A percentile compares a stretch with the other conserved stretches of the same genome.
These are phyloP conservation scores for Phaffia australis DNA, from an alignment of 768 basidiomycete genomes.

Conservation along the genomic window DNA sequence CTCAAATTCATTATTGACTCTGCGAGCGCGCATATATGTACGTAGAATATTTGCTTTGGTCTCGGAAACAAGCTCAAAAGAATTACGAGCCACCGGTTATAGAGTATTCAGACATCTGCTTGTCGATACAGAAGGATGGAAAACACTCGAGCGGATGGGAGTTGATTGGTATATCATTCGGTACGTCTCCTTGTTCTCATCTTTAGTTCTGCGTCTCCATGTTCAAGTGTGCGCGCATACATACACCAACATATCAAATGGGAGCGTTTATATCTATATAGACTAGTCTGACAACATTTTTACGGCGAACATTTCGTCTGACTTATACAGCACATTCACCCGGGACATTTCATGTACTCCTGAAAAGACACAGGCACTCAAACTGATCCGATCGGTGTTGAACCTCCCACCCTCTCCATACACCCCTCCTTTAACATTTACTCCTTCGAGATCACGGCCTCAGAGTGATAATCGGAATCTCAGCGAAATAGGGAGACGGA, in stretches of 20 bases:
- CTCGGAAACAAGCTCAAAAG: slow-evolving; percentile 40
- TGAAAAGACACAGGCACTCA: slow-evolving; percentile 87
- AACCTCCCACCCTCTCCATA: slow-evolving; percentile 39
- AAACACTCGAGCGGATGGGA: slow-evolving; percentile 7
- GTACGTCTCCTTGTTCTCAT: slow-evolving; percentile 42
- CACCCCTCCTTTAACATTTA: slow-evolving; percentile 32
- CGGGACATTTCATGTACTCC: slow-evolving; percentile 70
- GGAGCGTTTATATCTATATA: slow-evolving; percentile 16
- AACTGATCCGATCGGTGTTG: slow-evolving; percentile 71
- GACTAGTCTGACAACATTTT: slow-evolving; percentile 2
- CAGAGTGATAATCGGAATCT: slow-evolving; percentile 45
- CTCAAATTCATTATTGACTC: background rate
- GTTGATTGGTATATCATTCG: slow-evolving; percentile 83
- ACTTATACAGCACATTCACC: slow-evolving; percentile 54
- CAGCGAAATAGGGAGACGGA: slow-evolving; percentile 39
- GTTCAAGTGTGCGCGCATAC: no score
- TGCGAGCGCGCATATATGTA: background rate
- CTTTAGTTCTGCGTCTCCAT: background rate
- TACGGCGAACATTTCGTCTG: background rate
- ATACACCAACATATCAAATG: background rate
- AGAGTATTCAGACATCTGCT: slow-evolving; percentile 42
- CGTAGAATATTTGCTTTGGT: slow-evolving; percentile 8
- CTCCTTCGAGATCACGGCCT: slow-evolving; percentile 44
- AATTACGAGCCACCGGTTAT: slow-evolving; percentile 71
- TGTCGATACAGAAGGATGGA: slow-evolving; percentile 16